phyloP scores from a whole-genome alignment of 176 grass and related monocot genomes.

The Oryza meyeriana region DNA sequence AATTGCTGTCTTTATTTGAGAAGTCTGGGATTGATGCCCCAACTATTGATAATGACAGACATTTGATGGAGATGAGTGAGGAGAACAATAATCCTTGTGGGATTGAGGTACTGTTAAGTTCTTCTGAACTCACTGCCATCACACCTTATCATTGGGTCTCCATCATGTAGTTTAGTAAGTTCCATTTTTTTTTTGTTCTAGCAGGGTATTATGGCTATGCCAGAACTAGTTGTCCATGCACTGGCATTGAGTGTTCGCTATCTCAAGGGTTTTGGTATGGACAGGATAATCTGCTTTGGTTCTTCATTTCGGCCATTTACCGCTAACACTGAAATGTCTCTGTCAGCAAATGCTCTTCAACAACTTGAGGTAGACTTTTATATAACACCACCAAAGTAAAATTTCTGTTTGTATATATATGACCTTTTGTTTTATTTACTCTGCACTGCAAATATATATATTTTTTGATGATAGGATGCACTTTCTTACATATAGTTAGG shows the following conservation, averaged over 20 bases:
- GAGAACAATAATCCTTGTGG: constrained; percentile 45
- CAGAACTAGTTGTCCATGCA: constrained; percentile 78
- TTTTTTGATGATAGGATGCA: not conserved
- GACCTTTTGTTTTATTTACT: not conserved
- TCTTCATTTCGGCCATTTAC: constrained; percentile 76
- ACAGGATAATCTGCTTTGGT: constrained; percentile 76
- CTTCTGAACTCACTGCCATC: constrained; percentile 11
- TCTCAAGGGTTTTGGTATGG: constrained; percentile 80
- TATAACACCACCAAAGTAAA: not conserved
- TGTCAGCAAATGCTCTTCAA: constrained; percentile 89
- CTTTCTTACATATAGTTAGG: not conserved
- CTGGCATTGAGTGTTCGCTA: constrained; percentile 65
- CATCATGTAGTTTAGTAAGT: constrained; percentile 13
- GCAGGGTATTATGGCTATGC: constrained; percentile 74
- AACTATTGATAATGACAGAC: constrained; percentile 20
- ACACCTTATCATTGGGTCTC: not conserved
- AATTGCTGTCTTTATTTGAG: constrained; percentile 76
- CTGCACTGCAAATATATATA: not conserved
- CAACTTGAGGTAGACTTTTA: constrained; percentile 80
- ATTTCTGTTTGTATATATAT: not conserved
- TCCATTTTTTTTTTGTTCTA: not conserved
- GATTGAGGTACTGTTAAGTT: constrained; percentile 59
- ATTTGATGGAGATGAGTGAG: constrained; percentile 36
- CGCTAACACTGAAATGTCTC: constrained; percentile 63
- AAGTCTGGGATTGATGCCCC: constrained; percentile 37